Conservation (phyloP, 306 rosid genomes). For the Pachyrhizus erosus region DNA sequence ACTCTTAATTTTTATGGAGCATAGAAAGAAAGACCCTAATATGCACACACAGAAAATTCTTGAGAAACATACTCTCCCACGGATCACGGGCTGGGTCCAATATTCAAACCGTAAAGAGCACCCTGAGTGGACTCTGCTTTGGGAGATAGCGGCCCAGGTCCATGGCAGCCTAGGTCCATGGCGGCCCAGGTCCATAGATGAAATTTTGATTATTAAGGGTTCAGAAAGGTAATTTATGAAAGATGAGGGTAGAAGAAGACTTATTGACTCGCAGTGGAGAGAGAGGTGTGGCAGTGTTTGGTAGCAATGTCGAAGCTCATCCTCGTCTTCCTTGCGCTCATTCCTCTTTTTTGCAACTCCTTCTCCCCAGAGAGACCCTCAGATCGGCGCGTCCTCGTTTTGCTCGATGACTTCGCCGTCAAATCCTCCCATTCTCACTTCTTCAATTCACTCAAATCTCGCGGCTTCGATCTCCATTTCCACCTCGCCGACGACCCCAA, state of each 20-base stretch:
- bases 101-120: not conserved
- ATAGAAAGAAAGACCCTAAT: too few relatives aligned
- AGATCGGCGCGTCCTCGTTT: constrained; percentile 79
- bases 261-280: constrained; percentile 24
- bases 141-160: not conserved
- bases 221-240: not conserved
- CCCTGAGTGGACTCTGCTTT: not conserved
- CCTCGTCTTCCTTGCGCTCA: constrained; percentile 53
- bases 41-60: too few relatives aligned
- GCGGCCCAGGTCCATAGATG: not conserved
- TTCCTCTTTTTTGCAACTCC: constrained; percentile 62
- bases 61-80: too few relatives aligned
- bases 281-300: not conserved
- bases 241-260: constrained; percentile 35
- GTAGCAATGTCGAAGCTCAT: constrained; percentile 72
- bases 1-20: too few relatives aligned
- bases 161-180: not conserved
- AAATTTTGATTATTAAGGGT: not conserved
- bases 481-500: constrained; percentile 94
- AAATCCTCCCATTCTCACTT: constrained; percentile 86
- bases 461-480: constrained; percentile 91
- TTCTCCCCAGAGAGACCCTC: constrained; percentile 80
- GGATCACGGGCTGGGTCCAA: not conserved
- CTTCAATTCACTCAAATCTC: constrained; percentile 86
- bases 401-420: constrained; percentile 87